These are phyloP conservation scores for Phytophthora aleatoria DNA, from an alignment of 352 stramenopile genomes.

Conservation along the genomic window DNA sequence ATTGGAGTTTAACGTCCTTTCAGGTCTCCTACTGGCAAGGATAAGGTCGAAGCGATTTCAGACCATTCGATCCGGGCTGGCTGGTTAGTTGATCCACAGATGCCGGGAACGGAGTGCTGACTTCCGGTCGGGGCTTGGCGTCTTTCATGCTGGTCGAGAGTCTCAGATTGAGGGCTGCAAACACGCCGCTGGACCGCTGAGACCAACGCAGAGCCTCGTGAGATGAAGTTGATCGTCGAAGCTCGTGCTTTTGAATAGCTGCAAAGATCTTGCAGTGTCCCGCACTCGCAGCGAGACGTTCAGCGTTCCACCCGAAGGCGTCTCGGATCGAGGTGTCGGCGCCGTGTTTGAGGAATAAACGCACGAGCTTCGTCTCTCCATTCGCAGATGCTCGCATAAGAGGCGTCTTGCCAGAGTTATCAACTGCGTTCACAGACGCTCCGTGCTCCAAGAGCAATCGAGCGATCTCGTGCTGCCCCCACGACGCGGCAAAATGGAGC, in stretches of 20 bases:
- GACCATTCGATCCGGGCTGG: background rate
- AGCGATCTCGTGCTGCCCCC: conserved; percentile 8
- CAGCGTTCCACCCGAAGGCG: conserved; percentile 20
- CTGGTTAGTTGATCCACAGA: conserved; percentile 1
- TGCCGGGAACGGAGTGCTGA: conserved; percentile 3
- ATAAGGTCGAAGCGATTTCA: conserved; percentile 15
- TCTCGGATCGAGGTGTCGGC: conserved; percentile 11
- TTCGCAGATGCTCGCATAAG: conserved; percentile 21
- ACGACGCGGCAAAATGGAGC: conserved; percentile 28
- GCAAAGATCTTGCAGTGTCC: conserved; percentile 16
- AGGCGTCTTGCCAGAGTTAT: conserved; percentile 27
- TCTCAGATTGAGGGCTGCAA: conserved; percentile 1
- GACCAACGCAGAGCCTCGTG: background rate
- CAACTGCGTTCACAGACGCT: conserved; percentile 19
- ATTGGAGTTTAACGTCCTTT: too few species aligned
- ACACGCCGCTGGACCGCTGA: background rate
- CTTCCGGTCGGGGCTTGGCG: background rate
- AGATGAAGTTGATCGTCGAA: background rate
- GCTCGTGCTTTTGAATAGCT: conserved; percentile 9
- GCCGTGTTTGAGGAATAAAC: conserved; percentile 24
- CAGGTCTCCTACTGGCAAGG: background rate
- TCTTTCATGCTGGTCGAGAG: conserved; percentile 2
- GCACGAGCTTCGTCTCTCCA: conserved; percentile 19
- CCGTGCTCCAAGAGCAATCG: conserved; percentile 23
- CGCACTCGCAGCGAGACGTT: conserved; percentile 13